These are phyloP conservation scores for Tylopilus subfusipes DNA, from an alignment of 768 basidiomycete species.

Conservation along the genomic window DNA sequence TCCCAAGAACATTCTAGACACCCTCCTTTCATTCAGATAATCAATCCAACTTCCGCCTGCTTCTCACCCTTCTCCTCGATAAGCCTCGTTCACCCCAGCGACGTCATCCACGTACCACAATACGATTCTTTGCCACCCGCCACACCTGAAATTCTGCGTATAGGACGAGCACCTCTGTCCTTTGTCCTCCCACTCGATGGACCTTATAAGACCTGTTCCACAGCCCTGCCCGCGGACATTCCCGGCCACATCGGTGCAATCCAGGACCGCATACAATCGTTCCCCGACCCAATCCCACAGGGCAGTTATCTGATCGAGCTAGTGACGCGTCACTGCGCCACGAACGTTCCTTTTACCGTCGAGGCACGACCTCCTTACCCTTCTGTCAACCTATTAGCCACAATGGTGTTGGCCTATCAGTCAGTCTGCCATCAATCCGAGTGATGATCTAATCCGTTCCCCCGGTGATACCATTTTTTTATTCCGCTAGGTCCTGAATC, in stretches of 20 bases:
- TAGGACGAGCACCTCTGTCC: background rate
- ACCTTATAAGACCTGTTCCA: background rate
- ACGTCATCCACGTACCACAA: background rate
- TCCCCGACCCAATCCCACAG: background rate
- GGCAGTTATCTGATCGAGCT: background rate
- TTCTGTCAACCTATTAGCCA: background rate
- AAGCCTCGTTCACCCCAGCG: too few species aligned
- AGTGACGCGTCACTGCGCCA: background rate
- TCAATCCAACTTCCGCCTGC: background rate
- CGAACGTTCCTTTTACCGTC: background rate
- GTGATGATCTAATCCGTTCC: conserved; percentile 1
- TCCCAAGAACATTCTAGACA: background rate
- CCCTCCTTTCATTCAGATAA: conserved; percentile 4
- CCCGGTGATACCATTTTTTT: background rate
- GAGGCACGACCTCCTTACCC: background rate
- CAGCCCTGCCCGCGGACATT: background rate
- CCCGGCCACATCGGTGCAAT: background rate
- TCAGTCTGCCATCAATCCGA: background rate
- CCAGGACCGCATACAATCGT: background rate
- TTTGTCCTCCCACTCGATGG: background rate
- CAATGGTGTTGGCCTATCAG: background rate
- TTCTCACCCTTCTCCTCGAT: conserved; percentile 1
- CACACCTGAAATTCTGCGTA: too few species aligned
- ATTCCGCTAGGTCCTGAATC: conserved; percentile 5
- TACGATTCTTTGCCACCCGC: too few species aligned